Evolutionary conservation across 2,329 filamentous ascomycete genomes (phyloP).

Genomic region (Apiospora aurea): DNA sequence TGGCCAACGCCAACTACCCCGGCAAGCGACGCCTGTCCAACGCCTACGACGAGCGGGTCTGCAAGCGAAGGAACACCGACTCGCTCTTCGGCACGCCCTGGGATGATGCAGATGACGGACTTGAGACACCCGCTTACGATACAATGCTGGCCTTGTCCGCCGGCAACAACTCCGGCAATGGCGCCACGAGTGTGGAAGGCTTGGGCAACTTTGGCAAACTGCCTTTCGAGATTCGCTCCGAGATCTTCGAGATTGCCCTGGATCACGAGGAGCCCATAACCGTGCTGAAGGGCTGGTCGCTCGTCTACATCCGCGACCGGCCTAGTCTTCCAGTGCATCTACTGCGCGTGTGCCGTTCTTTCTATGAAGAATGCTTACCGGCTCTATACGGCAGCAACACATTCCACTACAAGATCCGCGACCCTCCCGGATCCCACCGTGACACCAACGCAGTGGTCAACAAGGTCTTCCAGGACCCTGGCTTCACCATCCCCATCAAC

Average conservation of each 20-base stretch:
- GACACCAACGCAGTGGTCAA: slow-evolving; percentile 28
- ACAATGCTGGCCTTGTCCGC: background rate
- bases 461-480: slow-evolving; percentile 40
- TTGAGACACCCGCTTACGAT: background rate
- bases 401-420: slow-evolving; percentile 55
- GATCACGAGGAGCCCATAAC: slow-evolving; percentile 39
- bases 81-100: slow-evolving; percentile 8
- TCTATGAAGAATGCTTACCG: slow-evolving; percentile 47
- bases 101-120: slow-evolving; percentile 1
- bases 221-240: slow-evolving; percentile 42
- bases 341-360: slow-evolving; percentile 43
- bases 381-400: slow-evolving; percentile 57
- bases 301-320: slow-evolving; percentile 36
- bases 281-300: slow-evolving; percentile 44
- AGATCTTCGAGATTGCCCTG: slow-evolving; percentile 43
- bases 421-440: slow-evolving; percentile 35
- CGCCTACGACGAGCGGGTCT: slow-evolving; percentile 25
- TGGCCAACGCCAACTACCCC: slow-evolving; percentile 22
- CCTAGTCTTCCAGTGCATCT: slow-evolving; percentile 46
- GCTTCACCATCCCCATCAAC: slow-evolving; percentile 41
- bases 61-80: slow-evolving; percentile 22
- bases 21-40: slow-evolving; percentile 23
- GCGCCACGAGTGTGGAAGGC: background rate
- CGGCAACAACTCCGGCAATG: too few species aligned
- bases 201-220: slow-evolving; percentile 32